Conservation (phyloP, 2,329 filamentous ascomycete genomes). For the Colletotrichum tofieldiae region DNA sequence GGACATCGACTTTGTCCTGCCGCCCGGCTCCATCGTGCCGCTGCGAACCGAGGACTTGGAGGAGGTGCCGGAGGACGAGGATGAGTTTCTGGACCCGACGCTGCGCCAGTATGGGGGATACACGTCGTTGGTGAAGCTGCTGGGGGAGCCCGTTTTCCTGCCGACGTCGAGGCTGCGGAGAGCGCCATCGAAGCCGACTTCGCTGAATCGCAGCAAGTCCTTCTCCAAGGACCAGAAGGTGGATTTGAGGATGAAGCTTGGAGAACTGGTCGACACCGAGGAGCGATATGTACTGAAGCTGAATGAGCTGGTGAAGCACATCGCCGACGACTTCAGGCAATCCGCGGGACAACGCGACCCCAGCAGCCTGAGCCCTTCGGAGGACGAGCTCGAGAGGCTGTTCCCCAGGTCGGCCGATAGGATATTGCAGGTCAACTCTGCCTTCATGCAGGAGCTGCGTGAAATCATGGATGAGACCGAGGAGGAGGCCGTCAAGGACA, state of each 20-base stretch:
- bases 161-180: constrained; percentile 88
- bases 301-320: constrained; percentile 83
- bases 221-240: constrained; percentile 89
- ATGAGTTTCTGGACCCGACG: constrained; percentile 76
- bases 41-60: constrained; percentile 73
- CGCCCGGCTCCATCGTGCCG: constrained; percentile 81
- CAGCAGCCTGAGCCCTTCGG: constrained; percentile 79
- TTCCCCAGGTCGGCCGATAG: constrained; percentile 87
- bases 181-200: constrained; percentile 88
- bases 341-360: constrained; percentile 73
- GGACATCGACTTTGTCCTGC: constrained; percentile 90
- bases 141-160: constrained; percentile 89
- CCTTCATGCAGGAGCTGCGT: constrained; percentile 84
- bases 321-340: constrained; percentile 85
- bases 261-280: constrained; percentile 92
- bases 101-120: constrained; percentile 83
- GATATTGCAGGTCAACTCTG: constrained; percentile 86
- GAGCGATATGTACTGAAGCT: constrained; percentile 94
- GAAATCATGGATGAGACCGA: constrained; percentile 87
- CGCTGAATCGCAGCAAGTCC: constrained; percentile 82
- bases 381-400: constrained; percentile 80
- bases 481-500: constrained; percentile 82
- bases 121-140: constrained; percentile 80
- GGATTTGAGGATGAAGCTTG: constrained; percentile 88
- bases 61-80: constrained; percentile 73